Conservation (phyloP, 2,329 filamentous ascomycete genomes). For the Parastagonospora nodorum region DNA sequence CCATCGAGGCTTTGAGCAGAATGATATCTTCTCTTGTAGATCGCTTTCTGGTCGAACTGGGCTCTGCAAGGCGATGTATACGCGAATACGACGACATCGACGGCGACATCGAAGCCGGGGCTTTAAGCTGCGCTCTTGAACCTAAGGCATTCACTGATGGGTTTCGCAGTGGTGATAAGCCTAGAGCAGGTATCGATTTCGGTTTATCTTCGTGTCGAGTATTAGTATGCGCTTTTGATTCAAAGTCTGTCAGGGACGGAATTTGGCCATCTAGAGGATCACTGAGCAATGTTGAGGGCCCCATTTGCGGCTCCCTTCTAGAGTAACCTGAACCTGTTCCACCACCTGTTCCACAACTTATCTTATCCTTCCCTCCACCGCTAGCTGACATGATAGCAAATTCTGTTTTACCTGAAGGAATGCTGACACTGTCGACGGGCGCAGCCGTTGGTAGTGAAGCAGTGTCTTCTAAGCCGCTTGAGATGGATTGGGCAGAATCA, state of each 20-base stretch:
- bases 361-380: too few relatives aligned
- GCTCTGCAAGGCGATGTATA: slow-evolving; percentile 50
- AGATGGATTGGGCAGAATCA: slow-evolving; percentile 9
- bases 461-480: slow-evolving; percentile 1
- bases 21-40: slow-evolving; percentile 77
- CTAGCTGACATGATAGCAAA: slow-evolving; percentile 8
- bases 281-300: slow-evolving; percentile 6
- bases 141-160: too few relatives aligned
- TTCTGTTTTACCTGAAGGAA: slow-evolving; percentile 23
- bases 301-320: too few relatives aligned
- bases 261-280: slow-evolving; percentile 8
- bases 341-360: too few relatives aligned
- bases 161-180: too few relatives aligned
- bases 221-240: slow-evolving; percentile 16
- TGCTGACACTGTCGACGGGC: slow-evolving; percentile 2
- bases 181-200: not conserved
- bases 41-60: slow-evolving; percentile 62
- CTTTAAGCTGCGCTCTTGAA: not conserved
- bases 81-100: slow-evolving; percentile 23
- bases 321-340: too few relatives aligned
- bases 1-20: slow-evolving; percentile 73
- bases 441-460: slow-evolving; percentile 8
- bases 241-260: not conserved
- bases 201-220: slow-evolving; percentile 11
- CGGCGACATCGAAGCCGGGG: slow-evolving; percentile 1